These are phyloP conservation scores for Cladosporium oxysporum DNA, from an alignment of 2,329 filamentous ascomycete species.

Conservation along the genomic window DNA sequence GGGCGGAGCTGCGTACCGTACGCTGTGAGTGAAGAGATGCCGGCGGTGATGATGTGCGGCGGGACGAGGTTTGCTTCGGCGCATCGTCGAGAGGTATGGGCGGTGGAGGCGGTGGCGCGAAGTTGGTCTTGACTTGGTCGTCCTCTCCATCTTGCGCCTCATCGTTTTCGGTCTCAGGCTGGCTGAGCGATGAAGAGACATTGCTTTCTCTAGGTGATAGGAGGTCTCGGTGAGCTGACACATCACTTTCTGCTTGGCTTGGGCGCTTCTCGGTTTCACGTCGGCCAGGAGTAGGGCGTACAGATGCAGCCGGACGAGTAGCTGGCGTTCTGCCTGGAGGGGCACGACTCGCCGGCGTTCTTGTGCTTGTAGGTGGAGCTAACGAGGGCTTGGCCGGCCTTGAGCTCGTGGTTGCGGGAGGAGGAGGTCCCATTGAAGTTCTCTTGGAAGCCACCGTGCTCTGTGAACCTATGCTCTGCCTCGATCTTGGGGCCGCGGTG, in stretches of 20 bases:
- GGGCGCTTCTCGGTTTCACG: slow-evolving; percentile 26
- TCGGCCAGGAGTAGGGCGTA: slow-evolving; percentile 23
- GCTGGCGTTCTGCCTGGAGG: slow-evolving; percentile 20
- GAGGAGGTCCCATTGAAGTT: slow-evolving; percentile 32
- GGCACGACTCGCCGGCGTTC: slow-evolving; percentile 22
- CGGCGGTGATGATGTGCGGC: slow-evolving; percentile 37
- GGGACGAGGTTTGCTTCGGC: slow-evolving; percentile 27
- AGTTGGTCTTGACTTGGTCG: slow-evolving; percentile 28
- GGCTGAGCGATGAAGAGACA: slow-evolving; percentile 26
- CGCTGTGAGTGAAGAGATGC: slow-evolving; percentile 35
- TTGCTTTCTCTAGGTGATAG: slow-evolving; percentile 28
- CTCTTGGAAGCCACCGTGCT: slow-evolving; percentile 29
- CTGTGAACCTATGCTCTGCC: slow-evolving; percentile 57
- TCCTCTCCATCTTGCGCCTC: slow-evolving; percentile 28
- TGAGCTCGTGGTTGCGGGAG: slow-evolving; percentile 37
- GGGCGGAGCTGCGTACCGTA: slow-evolving; percentile 48
- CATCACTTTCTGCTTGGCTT: slow-evolving; percentile 26
- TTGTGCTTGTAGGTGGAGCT: slow-evolving; percentile 22
- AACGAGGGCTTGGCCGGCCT: slow-evolving; percentile 22
- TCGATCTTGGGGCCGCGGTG: slow-evolving; percentile 48
- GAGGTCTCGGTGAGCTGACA: slow-evolving; percentile 1
- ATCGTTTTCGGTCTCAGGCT: slow-evolving; percentile 25
- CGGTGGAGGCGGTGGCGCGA: slow-evolving; percentile 35
- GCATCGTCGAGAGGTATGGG: slow-evolving; percentile 29
- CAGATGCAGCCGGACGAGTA: slow-evolving; percentile 15